These are phyloP conservation scores for Pyrrhoderma lamaoense DNA, from an alignment of 1,284 basidiomycete genomes.

Conservation along the genomic window DNA sequence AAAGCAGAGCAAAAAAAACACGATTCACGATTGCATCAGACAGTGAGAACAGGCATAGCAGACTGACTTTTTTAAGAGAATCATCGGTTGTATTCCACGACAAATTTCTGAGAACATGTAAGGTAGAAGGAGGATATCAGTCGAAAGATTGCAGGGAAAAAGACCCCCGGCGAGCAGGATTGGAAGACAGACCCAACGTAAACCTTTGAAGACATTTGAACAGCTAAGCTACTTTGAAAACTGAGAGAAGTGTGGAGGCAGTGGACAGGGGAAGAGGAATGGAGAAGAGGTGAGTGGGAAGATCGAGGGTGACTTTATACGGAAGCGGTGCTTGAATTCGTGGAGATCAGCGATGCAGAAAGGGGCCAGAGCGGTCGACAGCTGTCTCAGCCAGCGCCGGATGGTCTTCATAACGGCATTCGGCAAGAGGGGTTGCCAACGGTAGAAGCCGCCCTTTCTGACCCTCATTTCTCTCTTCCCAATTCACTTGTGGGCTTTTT, in stretches of 20 bases:
- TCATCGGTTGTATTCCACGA: conserved; percentile 95
- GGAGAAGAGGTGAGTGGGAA: conserved; percentile 34
- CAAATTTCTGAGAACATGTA: conserved; percentile 64
- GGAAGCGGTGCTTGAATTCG: conserved; percentile 7
- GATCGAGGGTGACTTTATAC: conserved; percentile 38
- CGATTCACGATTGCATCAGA: conserved; percentile 25
- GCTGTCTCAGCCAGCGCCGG: too few species aligned
- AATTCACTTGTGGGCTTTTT: too few species aligned
- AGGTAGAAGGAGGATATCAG: conserved; percentile 47
- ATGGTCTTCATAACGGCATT: too few species aligned
- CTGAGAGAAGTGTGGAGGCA: conserved; percentile 29
- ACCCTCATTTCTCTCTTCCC: too few species aligned
- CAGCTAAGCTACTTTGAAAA: conserved; percentile 35
- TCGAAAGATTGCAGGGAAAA: conserved; percentile 38
- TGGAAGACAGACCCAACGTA: conserved; percentile 71
- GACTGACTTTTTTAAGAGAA: conserved; percentile 75
- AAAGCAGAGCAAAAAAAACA: conserved; percentile 24
- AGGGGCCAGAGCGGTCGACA: conserved; percentile 2
- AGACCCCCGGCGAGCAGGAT: conserved; percentile 21
- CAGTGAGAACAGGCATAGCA: conserved; percentile 32
- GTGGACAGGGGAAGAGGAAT: conserved; percentile 25
- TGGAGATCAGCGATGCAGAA: conserved; percentile 2
- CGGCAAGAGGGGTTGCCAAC: too few species aligned
- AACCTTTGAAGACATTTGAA: conserved; percentile 69
- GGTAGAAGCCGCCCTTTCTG: too few species aligned